phyloP scores from a whole-genome alignment of 2,329 filamentous ascomycete species.

The Monosporascus cannonballus region DNA sequence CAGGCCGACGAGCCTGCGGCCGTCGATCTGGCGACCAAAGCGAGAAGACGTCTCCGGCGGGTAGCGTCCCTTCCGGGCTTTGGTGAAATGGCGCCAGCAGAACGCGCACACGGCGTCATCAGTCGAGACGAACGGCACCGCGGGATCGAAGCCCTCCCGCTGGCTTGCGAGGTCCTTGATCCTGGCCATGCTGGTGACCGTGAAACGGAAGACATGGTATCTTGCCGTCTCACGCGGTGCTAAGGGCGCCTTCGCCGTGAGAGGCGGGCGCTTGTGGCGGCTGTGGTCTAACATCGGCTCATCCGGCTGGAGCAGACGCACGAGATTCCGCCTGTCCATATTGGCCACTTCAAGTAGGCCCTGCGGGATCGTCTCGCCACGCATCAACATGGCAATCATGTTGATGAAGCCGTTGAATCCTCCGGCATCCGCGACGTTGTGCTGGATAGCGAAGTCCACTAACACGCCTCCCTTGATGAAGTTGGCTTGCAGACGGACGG shows the following conservation, averaged over 20 bases:
- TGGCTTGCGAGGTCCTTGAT: constrained; percentile 1
- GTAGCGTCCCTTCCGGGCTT: not conserved
- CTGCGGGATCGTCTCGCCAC: constrained; percentile 1
- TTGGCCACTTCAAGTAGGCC: not conserved
- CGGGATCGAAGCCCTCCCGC: not conserved
- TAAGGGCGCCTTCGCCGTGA: not conserved
- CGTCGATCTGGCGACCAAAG: not conserved
- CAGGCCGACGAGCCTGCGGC: not conserved
- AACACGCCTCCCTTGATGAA: constrained; percentile 3
- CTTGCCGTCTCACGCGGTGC: not conserved
- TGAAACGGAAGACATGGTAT: constrained; percentile 2
- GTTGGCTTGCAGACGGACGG: constrained; percentile 1
- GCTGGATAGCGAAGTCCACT: constrained; percentile 1
- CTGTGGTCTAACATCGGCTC: constrained; percentile 4
- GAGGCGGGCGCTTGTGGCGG: constrained; percentile 1
- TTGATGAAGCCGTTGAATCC: not conserved
- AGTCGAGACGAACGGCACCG: constrained; percentile 3
- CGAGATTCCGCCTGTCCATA: constrained; percentile 1
- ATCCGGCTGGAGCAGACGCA: not conserved
- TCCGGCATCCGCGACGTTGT: constrained; percentile 1
- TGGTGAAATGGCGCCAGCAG: constrained; percentile 3
- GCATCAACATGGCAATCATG: constrained; percentile 1
- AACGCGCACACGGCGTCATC: constrained; percentile 5
- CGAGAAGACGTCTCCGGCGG: not conserved
- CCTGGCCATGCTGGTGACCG: not conserved